phyloP scores from a whole-genome alignment of 2,329 filamentous ascomycete species.

The Esteya vermicola region DNA sequence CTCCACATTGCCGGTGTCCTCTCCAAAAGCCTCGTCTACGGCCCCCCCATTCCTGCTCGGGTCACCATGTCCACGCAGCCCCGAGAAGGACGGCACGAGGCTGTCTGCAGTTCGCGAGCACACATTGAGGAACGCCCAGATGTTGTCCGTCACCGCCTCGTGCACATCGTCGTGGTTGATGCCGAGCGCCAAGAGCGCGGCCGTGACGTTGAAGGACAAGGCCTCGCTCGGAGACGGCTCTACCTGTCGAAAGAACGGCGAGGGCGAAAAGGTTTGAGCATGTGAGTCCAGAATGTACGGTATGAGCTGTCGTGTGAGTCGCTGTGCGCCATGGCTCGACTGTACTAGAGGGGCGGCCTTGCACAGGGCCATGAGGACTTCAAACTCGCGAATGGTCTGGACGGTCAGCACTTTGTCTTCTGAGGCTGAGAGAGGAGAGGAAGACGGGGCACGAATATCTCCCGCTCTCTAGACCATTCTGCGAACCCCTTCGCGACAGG shows the following conservation, averaged over 20 bases:
- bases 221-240: slow-evolving; percentile 83
- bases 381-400: slow-evolving; percentile 77
- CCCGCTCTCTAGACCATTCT: no score
- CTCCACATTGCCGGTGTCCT: slow-evolving; percentile 46
- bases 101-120: slow-evolving; percentile 49
- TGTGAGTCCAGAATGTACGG: slow-evolving; percentile 81
- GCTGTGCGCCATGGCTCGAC: slow-evolving; percentile 57
- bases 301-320: slow-evolving; percentile 62
- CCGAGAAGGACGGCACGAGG: slow-evolving; percentile 23
- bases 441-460: no score
- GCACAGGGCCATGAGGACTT: slow-evolving; percentile 81
- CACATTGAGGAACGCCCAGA: slow-evolving; percentile 59
- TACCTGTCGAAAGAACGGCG: slow-evolving; percentile 69
- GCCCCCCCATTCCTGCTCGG: background rate
- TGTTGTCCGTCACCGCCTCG: slow-evolving; percentile 47
- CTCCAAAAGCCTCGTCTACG: slow-evolving; percentile 34
- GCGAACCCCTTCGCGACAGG: background rate
- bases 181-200: slow-evolving; percentile 69
- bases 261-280: slow-evolving; percentile 60
- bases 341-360: slow-evolving; percentile 70
- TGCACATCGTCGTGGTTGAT: slow-evolving; percentile 56
- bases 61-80: no score
- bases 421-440: background rate
- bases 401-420: background rate
- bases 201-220: slow-evolving; percentile 63